Conservation (phyloP, 257 asterid genomes). For the Pogostemon cablin region DNA sequence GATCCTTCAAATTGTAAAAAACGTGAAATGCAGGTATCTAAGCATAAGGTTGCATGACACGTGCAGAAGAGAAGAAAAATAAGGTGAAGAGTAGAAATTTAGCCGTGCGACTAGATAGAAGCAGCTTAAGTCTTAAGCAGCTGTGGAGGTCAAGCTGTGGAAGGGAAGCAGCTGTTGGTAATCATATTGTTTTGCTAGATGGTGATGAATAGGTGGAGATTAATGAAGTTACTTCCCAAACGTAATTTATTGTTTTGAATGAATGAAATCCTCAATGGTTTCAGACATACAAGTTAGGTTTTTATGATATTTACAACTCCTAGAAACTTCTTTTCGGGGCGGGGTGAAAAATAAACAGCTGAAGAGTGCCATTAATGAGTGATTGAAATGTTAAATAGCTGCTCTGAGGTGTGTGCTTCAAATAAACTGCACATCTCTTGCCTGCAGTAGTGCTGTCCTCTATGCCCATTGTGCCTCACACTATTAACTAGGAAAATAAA, state of each 20-base stretch:
- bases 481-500: neutral
- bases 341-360: neutral
- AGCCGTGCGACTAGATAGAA: neutral
- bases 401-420: no score
- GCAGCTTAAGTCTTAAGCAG: neutral
- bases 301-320: neutral
- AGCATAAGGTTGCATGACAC: neutral
- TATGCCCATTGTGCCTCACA: neutral
- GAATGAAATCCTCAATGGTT: neutral
- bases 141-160: neutral
- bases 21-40: neutral
- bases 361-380: no score
- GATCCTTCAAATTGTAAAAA: neutral
- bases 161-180: neutral
- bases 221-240: neutral
- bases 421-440: neutral
- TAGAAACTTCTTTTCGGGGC: neutral
- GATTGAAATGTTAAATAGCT: no score
- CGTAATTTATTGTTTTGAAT: neutral
- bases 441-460: neutral
- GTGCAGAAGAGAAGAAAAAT: neutral
- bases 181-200: constrained; percentile 1
- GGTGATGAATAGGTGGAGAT: neutral
- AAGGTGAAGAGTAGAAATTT: neutral
- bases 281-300: neutral